Evolutionary conservation across 2,329 filamentous ascomycete genomes (phyloP), one percentile per base, ranked within the genome.

Genomic region (Fusarium ramigenum): DNA sequence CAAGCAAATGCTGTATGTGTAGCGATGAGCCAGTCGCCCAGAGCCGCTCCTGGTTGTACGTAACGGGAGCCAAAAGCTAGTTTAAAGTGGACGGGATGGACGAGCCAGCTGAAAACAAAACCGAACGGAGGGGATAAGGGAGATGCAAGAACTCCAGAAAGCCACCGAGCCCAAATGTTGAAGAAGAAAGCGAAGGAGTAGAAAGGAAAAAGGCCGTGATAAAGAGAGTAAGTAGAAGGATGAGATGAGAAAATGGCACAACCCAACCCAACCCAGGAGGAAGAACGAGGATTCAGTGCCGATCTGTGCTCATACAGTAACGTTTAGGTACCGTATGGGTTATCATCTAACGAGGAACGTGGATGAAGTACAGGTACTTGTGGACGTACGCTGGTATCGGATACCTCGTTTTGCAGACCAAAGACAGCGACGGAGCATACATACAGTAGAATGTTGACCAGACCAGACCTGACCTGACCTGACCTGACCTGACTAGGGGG

Each of bases 1-100:
- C 37, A 53, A 60, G 54, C 32, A 53, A 60, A 60, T 39, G 30
- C 34, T 60, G 58, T 59, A 28, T 60, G 58, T 37, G 19, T 47
- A 75, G 66, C 63, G 63, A 67, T 60, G 65, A 77, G 72, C 72
- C 69, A 76, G 75, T 72, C 72, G 66, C 73, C 65, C 75, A 77
- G 65, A 67, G 73, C 72, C 65, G 61, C 69, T 74, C 65, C 30
- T 47, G 49, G 56, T 59, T 14, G 56, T 37, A 59, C 42, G 56
- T 58, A 66, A 64, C 65, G 72, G 65, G 73, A 76, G 65, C 72
- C 70, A 74, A 77, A 69, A 57, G 68, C 65, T 66, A 58, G 60
- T 67, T 70, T 34, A 43, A 66, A 63, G 66, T 68, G 44, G 62
- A 54, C 57, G 61, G 44, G 62, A 54, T 60, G 61, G 60, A 62